Evolutionary conservation across 495 filamentous ascomycete species (phyloP).

Genomic region (Penicillium nucicola): DNA sequence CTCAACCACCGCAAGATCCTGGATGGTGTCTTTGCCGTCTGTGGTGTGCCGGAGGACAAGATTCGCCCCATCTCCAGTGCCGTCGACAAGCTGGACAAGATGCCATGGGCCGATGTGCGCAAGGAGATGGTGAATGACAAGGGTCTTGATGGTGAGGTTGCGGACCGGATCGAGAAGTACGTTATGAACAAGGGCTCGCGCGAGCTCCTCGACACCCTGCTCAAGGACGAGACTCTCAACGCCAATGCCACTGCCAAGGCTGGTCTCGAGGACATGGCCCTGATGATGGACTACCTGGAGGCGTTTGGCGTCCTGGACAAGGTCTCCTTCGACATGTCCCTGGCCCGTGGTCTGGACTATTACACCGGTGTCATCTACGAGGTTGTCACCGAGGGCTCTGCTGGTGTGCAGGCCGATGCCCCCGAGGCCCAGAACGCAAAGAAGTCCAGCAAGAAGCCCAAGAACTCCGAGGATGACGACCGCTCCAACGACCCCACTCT

Average conservation of each 20-base stretch:
- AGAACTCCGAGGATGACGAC: constrained; percentile 68
- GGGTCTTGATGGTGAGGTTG: constrained; percentile 67
- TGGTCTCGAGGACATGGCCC: constrained; percentile 77
- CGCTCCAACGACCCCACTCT: constrained; percentile 77
- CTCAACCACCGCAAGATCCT: constrained; percentile 94
- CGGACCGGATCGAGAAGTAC: constrained; percentile 83
- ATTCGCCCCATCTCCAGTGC: constrained; percentile 83
- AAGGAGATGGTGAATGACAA: constrained; percentile 95
- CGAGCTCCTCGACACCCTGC: constrained; percentile 66
- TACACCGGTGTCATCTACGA: constrained; percentile 96
- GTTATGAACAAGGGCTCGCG: constrained; percentile 64
- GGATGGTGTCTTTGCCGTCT: constrained; percentile 87
- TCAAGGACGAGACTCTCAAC: constrained; percentile 57
- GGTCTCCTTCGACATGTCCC: constrained; percentile 76
- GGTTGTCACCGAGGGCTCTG: constrained; percentile 80
- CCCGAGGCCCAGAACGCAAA: constrained; percentile 47
- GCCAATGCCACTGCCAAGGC: constrained; percentile 69
- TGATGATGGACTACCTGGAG: constrained; percentile 79
- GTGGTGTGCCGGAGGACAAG: constrained; percentile 82
- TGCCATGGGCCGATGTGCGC: constrained; percentile 83
- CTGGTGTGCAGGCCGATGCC: constrained; percentile 41
- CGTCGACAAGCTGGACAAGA: constrained; percentile 95
- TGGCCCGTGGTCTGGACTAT: constrained; percentile 87
- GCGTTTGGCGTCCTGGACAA: constrained; percentile 66
- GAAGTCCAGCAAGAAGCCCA: constrained; percentile 55